These are phyloP conservation scores for Mercurialis annua DNA, from an alignment of 345 rosid species.

Conservation along the genomic window DNA sequence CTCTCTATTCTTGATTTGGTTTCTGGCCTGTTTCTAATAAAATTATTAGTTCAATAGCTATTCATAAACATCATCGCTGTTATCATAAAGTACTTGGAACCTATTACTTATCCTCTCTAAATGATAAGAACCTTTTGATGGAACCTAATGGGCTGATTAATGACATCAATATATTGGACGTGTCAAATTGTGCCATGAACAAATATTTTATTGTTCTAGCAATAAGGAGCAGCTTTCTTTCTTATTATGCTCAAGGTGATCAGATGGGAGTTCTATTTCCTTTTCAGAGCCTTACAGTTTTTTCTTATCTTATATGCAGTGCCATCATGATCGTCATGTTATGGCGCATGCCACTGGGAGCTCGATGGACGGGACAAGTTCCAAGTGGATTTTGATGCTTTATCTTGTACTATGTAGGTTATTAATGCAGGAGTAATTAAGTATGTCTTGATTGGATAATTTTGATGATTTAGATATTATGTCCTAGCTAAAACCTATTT, in stretches of 20 bases:
- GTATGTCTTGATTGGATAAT: not conserved
- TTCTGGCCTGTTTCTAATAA: too few relatives aligned
- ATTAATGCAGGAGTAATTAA: slow-evolving; percentile 10
- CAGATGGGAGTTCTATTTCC: too few relatives aligned
- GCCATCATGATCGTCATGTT: not conserved
- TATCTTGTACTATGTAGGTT: slow-evolving; percentile 5
- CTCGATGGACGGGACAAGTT: not conserved
- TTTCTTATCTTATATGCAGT: slow-evolving; percentile 1
- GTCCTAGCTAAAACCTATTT: not conserved
- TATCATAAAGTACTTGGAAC: too few relatives aligned
- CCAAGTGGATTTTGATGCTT: not conserved
- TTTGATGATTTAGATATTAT: not conserved
- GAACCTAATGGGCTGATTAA: too few relatives aligned
- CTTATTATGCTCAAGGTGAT: not conserved
- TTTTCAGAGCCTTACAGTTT: not conserved
- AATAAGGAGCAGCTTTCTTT: not conserved
- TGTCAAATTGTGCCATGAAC: too few relatives aligned
- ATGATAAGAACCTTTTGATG: too few relatives aligned
- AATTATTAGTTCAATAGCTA: too few relatives aligned
- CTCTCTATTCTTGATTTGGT: too few relatives aligned
- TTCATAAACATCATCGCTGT: too few relatives aligned
- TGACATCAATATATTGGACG: too few relatives aligned
- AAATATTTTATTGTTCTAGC: too few relatives aligned
- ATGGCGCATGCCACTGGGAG: not conserved
- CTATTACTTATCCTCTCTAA: too few relatives aligned